These are phyloP conservation scores for Alternaria conjuncta DNA, from an alignment of 2,329 filamentous ascomycete species.

Conservation along the genomic window DNA sequence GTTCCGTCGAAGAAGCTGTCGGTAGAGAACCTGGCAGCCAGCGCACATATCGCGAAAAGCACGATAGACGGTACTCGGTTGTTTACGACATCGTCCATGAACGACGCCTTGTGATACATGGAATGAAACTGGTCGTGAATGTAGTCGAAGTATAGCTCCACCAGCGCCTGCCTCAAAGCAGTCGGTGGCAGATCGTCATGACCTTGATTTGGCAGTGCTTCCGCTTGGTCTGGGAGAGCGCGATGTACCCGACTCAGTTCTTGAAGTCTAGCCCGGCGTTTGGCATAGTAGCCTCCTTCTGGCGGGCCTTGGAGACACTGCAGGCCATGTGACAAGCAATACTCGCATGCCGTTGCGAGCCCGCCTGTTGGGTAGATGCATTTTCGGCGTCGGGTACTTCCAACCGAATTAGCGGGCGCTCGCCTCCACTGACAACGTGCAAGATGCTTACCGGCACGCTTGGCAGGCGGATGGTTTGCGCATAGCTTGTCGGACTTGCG, in stretches of 20 bases:
- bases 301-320: constrained; percentile 29
- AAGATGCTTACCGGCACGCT: constrained; percentile 27
- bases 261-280: constrained; percentile 24
- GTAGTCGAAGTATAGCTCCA: constrained; percentile 32
- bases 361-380: constrained; percentile 26
- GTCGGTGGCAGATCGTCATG: constrained; percentile 19
- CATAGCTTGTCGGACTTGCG: constrained; percentile 20
- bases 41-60: constrained; percentile 28
- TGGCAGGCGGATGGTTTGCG: constrained; percentile 33
- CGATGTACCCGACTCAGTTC: constrained; percentile 12
- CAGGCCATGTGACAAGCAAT: constrained; percentile 27
- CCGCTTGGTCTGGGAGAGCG: background rate
- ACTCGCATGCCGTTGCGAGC: constrained; percentile 22
- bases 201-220: constrained; percentile 9
- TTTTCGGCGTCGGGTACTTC: constrained; percentile 30
- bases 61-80: constrained; percentile 24
- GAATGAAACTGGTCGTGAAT: constrained; percentile 35
- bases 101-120: constrained; percentile 29
- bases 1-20: constrained; percentile 18
- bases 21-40: constrained; percentile 27
- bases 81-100: constrained; percentile 23
- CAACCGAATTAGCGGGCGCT: constrained; percentile 7
- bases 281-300: constrained; percentile 34
- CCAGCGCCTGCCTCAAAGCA: constrained; percentile 22
- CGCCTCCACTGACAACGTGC: background rate